phyloP scores from a whole-genome alignment of 192 early-diverging fungal genomes.

The Phlyctochytrium arcticum region DNA sequence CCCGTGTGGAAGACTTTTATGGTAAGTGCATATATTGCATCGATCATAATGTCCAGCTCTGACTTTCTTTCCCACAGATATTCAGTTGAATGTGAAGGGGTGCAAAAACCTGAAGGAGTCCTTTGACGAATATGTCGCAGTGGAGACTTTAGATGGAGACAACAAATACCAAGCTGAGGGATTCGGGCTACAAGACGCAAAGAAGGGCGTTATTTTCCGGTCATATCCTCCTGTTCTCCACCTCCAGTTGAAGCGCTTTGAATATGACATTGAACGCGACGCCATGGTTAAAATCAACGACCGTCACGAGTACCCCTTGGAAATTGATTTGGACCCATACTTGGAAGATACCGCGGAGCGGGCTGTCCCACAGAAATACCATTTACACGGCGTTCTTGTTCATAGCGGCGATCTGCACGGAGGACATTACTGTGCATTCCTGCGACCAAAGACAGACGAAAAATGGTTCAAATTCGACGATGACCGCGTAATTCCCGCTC shows the following conservation, averaged over 20 bases:
- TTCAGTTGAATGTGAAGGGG: constrained; percentile 96
- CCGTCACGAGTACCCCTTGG: constrained; percentile 88
- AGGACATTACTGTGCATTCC: constrained; percentile 91
- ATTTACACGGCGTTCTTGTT: constrained; percentile 89
- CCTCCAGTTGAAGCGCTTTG: constrained; percentile 95
- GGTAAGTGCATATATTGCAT: constrained; percentile 22
- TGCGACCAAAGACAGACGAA: constrained; percentile 73
- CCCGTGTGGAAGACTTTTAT: constrained; percentile 91
- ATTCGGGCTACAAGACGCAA: constrained; percentile 90
- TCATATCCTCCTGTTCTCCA: constrained; percentile 91
- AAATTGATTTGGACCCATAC: constrained; percentile 84
- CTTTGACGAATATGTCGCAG: constrained; percentile 84
- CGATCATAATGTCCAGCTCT: neutral
- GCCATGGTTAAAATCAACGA: constrained; percentile 96
- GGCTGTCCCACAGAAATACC: constrained; percentile 68
- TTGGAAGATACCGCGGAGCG: constrained; percentile 60
- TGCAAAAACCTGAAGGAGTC: constrained; percentile 81
- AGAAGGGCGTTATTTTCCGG: constrained; percentile 94
- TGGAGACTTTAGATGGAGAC: constrained; percentile 92
- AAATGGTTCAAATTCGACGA: constrained; percentile 96
- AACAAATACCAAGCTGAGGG: constrained; percentile 97
- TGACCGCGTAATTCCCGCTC: constrained; percentile 81
- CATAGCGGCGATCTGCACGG: constrained; percentile 91
- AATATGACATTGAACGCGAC: constrained; percentile 91
- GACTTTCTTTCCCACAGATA: constrained; percentile 54